Percentiles rank a stretch among this genome's conserved stretches.
These are phyloP conservation scores for Termitomyces titanicus DNA, from an alignment of 768 basidiomycete species.

Conservation along the genomic window DNA sequence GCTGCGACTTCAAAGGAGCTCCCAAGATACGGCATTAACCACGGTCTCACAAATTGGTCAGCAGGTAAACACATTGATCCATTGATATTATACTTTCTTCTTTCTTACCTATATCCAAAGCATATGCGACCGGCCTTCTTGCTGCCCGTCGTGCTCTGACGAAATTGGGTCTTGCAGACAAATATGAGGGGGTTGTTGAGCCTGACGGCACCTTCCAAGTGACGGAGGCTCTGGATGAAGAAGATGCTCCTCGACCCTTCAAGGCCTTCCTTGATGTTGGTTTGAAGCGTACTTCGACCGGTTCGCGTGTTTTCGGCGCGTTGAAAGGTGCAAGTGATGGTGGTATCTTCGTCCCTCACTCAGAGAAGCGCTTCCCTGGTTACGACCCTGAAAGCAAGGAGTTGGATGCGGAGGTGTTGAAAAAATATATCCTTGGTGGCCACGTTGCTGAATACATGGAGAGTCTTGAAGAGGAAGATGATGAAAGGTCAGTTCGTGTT, in stretches of 20 bases:
- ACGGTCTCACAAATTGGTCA: slow-evolving; percentile 98
- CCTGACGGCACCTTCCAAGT: slow-evolving; percentile 82
- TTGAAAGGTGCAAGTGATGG: slow-evolving; percentile 99
- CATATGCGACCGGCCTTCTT: slow-evolving; percentile 96
- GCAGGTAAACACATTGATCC: slow-evolving; percentile 54
- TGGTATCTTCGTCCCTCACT: slow-evolving; percentile 97
- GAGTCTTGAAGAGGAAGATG: slow-evolving; percentile 98
- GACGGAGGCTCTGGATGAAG: slow-evolving; percentile 85
- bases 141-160: slow-evolving; percentile 90
- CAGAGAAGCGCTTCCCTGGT: slow-evolving; percentile 96
- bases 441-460: slow-evolving; percentile 99
- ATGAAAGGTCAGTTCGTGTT: slow-evolving; percentile 66
- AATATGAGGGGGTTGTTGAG: slow-evolving; percentile 92
- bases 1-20: slow-evolving; percentile 90
- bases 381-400: slow-evolving; percentile 91
- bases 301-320: slow-evolving; percentile 95
- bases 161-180: slow-evolving; percentile 96
- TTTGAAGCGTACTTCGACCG: slow-evolving; percentile 95
- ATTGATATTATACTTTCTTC: neutral
- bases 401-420: slow-evolving; percentile 90
- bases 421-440: slow-evolving; percentile 97
- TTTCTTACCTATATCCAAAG: slow-evolving; percentile 31
- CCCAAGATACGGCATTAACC: slow-evolving; percentile 93
- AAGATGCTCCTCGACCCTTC: slow-evolving; percentile 97
- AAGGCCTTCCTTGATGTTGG: slow-evolving; percentile 99